phyloP scores from a whole-genome alignment of 441 rosid species.

The Erodium moschatum region DNA sequence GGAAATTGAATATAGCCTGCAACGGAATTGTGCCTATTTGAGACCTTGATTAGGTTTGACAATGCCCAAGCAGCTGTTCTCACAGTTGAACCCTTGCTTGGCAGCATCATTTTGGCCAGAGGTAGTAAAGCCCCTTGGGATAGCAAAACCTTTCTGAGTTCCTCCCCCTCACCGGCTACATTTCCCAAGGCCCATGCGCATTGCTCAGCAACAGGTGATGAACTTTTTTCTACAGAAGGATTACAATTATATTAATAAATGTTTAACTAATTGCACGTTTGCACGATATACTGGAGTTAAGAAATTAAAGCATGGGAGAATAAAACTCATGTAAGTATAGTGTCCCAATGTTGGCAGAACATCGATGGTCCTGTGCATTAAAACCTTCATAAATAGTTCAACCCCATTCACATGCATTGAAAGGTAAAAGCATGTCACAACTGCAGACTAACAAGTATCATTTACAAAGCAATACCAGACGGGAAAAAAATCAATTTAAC shows the following conservation, averaged over 20 bases:
- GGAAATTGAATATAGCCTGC: not conserved
- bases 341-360: not conserved
- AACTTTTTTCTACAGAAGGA: slow-evolving; percentile 63
- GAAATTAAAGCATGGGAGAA: not conserved
- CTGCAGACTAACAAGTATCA: not conserved
- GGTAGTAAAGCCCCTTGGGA: slow-evolving; percentile 84
- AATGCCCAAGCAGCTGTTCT: slow-evolving; percentile 96
- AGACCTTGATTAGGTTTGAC: slow-evolving; percentile 89
- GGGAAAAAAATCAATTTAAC: not conserved
- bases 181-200: slow-evolving; percentile 97
- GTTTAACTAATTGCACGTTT: not conserved
- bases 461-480: not conserved
- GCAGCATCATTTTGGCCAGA: slow-evolving; percentile 92
- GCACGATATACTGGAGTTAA: not conserved
- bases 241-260: slow-evolving; percentile 11
- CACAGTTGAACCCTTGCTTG: slow-evolving; percentile 78
- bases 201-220: slow-evolving; percentile 83
- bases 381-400: not conserved
- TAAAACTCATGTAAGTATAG: not conserved
- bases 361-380: not conserved
- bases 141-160: slow-evolving; percentile 69
- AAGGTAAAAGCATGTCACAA: slow-evolving; percentile 1
- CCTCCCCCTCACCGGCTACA: slow-evolving; percentile 96
- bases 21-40: slow-evolving; percentile 1
- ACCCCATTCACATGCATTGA: not conserved